phyloP scores from a whole-genome alignment of 305 asterid species.

The Salvia sclarea region DNA sequence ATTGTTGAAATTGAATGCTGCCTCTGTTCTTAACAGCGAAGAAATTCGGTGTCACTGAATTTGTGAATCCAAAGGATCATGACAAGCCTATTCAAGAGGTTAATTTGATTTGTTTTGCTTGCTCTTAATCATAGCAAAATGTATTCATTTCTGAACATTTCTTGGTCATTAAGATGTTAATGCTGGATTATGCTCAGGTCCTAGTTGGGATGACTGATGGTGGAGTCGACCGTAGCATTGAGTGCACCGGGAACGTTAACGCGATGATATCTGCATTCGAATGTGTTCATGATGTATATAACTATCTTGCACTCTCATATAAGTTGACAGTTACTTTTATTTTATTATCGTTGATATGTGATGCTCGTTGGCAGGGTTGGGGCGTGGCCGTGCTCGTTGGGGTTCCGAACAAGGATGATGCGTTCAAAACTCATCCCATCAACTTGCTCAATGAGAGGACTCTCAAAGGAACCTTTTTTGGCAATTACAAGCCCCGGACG shows the following conservation, averaged over 20 bases:
- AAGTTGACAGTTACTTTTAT: too few species aligned
- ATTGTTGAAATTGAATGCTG: neutral
- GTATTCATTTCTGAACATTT: too few species aligned
- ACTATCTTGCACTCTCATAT: too few species aligned
- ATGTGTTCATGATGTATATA: conserved; percentile 87
- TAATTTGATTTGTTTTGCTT: conserved; percentile 25
- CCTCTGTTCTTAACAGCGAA: conserved; percentile 50
- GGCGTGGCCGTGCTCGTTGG: conserved; percentile 84
- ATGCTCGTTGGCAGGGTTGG: conserved; percentile 53
- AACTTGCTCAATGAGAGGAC: conserved; percentile 69
- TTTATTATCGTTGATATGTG: too few species aligned
- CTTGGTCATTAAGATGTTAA: neutral
- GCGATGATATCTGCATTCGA: conserved; percentile 86
- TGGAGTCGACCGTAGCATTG: conserved; percentile 74
- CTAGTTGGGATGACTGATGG: conserved; percentile 70
- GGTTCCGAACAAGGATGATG: conserved; percentile 68
- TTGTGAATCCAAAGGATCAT: conserved; percentile 77
- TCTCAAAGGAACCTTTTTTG: conserved; percentile 72
- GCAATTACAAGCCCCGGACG: conserved; percentile 70
- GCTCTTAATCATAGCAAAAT: neutral
- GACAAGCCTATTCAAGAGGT: conserved; percentile 63
- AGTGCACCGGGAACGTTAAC: conserved; percentile 68
- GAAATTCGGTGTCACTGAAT: conserved; percentile 80
- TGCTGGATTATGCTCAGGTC: conserved; percentile 40
- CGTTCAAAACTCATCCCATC: conserved; percentile 62